Base-by-base conservation (phyloP, 129 eudicot genomes). In the Flaveria linearis region DNA sequence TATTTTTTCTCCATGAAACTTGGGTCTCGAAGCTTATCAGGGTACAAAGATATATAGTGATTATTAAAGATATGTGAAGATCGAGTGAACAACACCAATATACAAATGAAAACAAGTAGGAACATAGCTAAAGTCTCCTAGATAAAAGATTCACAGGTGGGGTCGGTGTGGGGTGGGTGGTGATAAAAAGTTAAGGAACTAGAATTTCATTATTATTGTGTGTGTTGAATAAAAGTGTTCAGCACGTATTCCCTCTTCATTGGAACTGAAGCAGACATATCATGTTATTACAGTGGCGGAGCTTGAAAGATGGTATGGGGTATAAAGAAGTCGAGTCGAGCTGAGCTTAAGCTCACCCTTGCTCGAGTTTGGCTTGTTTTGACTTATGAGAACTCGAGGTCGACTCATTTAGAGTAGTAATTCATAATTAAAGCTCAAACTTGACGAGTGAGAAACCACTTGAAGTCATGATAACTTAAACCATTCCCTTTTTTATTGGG, bases 41-140 rank as follows among this genome's bases (percentile, higher is more conserved):
- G 64, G 64, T 20, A 22, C 28, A 12, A 57, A 23, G 74, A n/a
- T n/a, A 49, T 70, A 26, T 52, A 68, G 61, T 82, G 33, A 70
- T 75, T 73, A 25, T 86, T n/a, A n/a, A n/a, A 84, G 33, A 88
- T 88, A 68, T 88, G 88, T 80, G 82, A 14, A 91, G n/a, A n/a
- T n/a, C n/a, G 79, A 84, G 87, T 84, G 66, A 16, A 75, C 18
- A 30, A 30, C 36, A 30, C 4, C 4, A 30, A 30, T 30, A 39
- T 50, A 33, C 18, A 53, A 56, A 72, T 23, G 11, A 72, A 72
- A 43, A 43, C 69, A 30, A 64, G 23, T 26, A 7, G 17, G 5
- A 10, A 71, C n/a, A 71, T n/a, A 33, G 49, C 30, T 5, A 41
- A 41, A 20, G 69, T 64, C 47, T 20, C 8, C 6, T 3, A 61